These are phyloP conservation scores for Pythium sp. DNA, from an alignment of 352 stramenopile genomes.

Conservation along the genomic window DNA sequence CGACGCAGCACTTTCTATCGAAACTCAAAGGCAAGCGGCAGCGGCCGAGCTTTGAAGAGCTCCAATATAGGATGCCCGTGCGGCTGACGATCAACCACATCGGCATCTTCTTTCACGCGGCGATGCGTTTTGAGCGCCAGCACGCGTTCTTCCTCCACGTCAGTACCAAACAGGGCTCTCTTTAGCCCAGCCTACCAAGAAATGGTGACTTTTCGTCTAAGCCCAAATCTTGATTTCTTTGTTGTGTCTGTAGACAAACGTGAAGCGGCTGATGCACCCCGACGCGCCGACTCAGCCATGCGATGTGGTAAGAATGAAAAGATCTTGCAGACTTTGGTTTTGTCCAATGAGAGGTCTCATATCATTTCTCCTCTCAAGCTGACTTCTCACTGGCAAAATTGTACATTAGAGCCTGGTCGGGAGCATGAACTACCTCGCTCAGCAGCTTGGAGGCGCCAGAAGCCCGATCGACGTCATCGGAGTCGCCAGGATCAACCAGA, in stretches of 20 bases:
- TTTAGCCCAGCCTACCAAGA: not conserved
- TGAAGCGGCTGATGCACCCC: slow-evolving; percentile 6
- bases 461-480: slow-evolving; percentile 48
- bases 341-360: not conserved
- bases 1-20: slow-evolving; percentile 52
- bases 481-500: not conserved
- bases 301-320: not conserved
- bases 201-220: not conserved
- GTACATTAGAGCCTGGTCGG: slow-evolving; percentile 22
- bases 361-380: not conserved
- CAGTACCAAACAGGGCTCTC: not conserved
- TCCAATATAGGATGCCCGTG: slow-evolving; percentile 44
- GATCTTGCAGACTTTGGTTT: not conserved
- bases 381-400: not conserved
- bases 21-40: slow-evolving; percentile 57
- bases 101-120: slow-evolving; percentile 53
- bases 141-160: slow-evolving; percentile 60
- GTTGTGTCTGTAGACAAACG: slow-evolving; percentile 2
- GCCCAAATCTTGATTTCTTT: not conserved
- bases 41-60: slow-evolving; percentile 38
- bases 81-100: slow-evolving; percentile 59
- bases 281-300: not conserved
- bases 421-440: slow-evolving; percentile 48
- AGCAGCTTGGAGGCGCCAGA: slow-evolving; percentile 32
- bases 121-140: slow-evolving; percentile 46